Evolutionary conservation across 768 basidiomycete species (phyloP).

Genomic region (Mycena olivaceomarginata): DNA sequence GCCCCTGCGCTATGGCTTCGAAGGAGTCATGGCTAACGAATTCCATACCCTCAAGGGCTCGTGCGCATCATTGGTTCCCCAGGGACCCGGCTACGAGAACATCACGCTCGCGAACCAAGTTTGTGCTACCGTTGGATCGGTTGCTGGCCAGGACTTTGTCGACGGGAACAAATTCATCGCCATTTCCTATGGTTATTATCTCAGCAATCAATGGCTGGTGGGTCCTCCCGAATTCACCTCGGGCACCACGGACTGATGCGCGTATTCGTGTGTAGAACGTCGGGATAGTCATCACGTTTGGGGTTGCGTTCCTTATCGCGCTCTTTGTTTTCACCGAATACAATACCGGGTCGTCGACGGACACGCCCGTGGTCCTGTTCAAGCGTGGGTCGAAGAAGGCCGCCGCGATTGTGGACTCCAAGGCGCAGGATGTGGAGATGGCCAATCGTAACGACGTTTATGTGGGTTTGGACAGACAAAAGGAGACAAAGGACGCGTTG

Average conservation of each 20-base stretch:
- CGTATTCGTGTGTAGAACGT: slow-evolving; percentile 64
- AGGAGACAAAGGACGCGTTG: slow-evolving; percentile 51
- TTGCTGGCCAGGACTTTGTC: slow-evolving; percentile 76
- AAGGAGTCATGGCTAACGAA: slow-evolving; percentile 86
- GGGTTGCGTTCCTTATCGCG: slow-evolving; percentile 70
- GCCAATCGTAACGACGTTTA: neutral
- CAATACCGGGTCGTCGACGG: slow-evolving; percentile 61
- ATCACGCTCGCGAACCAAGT: slow-evolving; percentile 80
- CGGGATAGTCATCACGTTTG: slow-evolving; percentile 83
- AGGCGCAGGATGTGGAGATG: neutral
- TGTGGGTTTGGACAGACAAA: neutral
- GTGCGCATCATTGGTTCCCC: slow-evolving; percentile 76
- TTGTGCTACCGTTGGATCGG: slow-evolving; percentile 82
- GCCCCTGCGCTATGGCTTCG: slow-evolving; percentile 85
- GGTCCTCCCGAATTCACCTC: slow-evolving; percentile 37
- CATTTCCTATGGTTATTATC: slow-evolving; percentile 69
- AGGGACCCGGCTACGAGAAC: slow-evolving; percentile 77
- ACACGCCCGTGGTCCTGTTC: slow-evolving; percentile 74
- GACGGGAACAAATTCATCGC: slow-evolving; percentile 72
- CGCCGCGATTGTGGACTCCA: slow-evolving; percentile 3
- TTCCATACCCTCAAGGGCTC: slow-evolving; percentile 81
- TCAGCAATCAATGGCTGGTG: slow-evolving; percentile 64
- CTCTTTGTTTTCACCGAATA: slow-evolving; percentile 79
- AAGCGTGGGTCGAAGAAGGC: slow-evolving; percentile 70
- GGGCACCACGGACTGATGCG: neutral